Conservation (phyloP, 2,329 filamentous ascomycete genomes). For the Rhinocladiella mackenziei region DNA sequence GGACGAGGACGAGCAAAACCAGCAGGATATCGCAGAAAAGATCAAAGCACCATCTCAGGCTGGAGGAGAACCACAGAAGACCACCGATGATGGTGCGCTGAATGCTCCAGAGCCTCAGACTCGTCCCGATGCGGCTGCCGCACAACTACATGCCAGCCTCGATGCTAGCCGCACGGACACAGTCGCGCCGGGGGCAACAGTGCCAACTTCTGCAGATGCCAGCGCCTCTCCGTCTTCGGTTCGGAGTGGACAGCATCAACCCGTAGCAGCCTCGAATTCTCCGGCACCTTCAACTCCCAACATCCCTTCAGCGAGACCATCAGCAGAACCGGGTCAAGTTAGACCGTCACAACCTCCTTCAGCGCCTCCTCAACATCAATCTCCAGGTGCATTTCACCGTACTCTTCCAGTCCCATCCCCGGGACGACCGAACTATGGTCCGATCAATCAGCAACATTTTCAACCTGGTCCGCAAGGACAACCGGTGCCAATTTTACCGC, state of each 20-base stretch:
- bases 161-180: conserved; percentile 16
- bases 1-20: conserved; percentile 45
- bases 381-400: conserved; percentile 22
- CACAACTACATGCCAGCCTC: conserved; percentile 18
- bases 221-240: conserved; percentile 7
- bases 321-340: conserved; percentile 13
- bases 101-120: conserved; percentile 2
- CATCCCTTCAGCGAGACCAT: conserved; percentile 5
- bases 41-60: conserved; percentile 1
- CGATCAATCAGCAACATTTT: conserved; percentile 23
- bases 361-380: conserved; percentile 13
- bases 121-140: conserved; percentile 18
- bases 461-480: conserved; percentile 25
- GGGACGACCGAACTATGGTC: conserved; percentile 24
- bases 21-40: conserved; percentile 1
- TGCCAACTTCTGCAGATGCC: conserved; percentile 5
- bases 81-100: conserved; percentile 2
- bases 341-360: conserved; percentile 15
- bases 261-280: conserved; percentile 15
- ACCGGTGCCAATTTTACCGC: conserved; percentile 23
- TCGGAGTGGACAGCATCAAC: conserved; percentile 8
- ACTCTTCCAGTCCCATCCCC: conserved; percentile 26
- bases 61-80: neutral
- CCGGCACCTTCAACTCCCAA: conserved; percentile 16
- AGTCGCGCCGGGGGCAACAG: conserved; percentile 2